Conservation (phyloP, 2,329 filamentous ascomycete genomes). For the Reticulascus tulasneorum region DNA sequence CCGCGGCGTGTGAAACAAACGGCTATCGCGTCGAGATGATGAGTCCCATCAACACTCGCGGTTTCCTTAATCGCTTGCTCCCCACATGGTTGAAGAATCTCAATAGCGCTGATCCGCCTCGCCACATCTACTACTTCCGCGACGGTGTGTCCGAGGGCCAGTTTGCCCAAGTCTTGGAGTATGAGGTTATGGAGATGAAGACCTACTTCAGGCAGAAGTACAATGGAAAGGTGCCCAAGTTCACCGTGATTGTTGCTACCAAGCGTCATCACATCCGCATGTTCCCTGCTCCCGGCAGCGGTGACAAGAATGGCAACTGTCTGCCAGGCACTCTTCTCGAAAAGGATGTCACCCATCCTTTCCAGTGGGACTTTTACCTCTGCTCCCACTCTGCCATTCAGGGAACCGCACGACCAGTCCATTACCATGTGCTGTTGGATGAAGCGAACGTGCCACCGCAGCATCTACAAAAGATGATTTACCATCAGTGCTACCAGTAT, state of each 20-base stretch:
- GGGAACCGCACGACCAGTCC: conserved; percentile 86
- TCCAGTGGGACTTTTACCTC: conserved; percentile 81
- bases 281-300: conserved; percentile 65
- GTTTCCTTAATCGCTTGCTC: conserved; percentile 62
- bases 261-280: conserved; percentile 95
- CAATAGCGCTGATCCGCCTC: conserved; percentile 44
- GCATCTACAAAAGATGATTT: conserved; percentile 81
- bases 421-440: conserved; percentile 86
- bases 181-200: conserved; percentile 74
- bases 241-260: conserved; percentile 83
- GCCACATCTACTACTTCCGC: conserved; percentile 86
- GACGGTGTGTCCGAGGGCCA: conserved; percentile 90
- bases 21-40: conserved; percentile 80
- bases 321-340: conserved; percentile 86
- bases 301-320: conserved; percentile 75
- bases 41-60: conserved; percentile 58
- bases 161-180: conserved; percentile 71
- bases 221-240: conserved; percentile 45
- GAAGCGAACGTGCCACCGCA: conserved; percentile 66
- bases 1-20: conserved; percentile 77
- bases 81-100: conserved; percentile 59
- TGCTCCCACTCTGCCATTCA: conserved; percentile 72
- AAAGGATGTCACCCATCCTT: conserved; percentile 82
- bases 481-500: conserved; percentile 93
- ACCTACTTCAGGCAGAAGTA: conserved; percentile 42